phyloP scores from a whole-genome alignment of 2,329 filamentous ascomycete genomes.

The Orbilia quercus region DNA sequence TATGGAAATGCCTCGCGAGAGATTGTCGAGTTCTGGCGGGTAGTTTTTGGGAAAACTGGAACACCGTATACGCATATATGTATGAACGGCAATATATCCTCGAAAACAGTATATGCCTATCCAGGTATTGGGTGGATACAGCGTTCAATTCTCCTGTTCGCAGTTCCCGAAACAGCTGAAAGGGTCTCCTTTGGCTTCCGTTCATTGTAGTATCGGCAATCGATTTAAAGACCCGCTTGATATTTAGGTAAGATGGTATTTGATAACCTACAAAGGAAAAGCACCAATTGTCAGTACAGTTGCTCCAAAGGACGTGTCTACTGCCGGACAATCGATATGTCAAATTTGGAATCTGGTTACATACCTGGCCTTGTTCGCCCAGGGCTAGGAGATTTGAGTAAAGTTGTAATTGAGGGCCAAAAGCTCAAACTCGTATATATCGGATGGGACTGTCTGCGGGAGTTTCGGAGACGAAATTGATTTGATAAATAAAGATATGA shows the following conservation, averaged over 20 bases:
- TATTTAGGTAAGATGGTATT: too few relatives aligned
- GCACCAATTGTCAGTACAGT: background rate
- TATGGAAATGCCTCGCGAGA: slow-evolving; percentile 3
- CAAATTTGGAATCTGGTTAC: background rate
- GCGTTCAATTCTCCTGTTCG: background rate
- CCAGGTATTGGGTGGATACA: background rate
- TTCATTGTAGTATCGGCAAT: background rate
- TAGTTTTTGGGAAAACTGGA: background rate
- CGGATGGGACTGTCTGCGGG: background rate
- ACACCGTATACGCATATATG: too few relatives aligned
- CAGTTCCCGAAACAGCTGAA: background rate
- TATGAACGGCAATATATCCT: too few relatives aligned
- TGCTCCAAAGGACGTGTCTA: background rate
- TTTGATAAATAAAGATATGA: background rate
- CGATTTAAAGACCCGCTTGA: too few relatives aligned
- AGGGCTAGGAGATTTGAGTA: background rate
- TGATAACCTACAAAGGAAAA: too few relatives aligned
- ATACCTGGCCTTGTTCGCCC: background rate
- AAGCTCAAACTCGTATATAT: too few relatives aligned
- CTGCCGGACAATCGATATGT: background rate
- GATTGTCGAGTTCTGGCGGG: background rate
- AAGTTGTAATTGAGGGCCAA: background rate
- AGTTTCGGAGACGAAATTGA: background rate
- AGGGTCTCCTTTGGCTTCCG: background rate
- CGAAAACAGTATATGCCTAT: background rate